Evolutionary conservation across 2,329 filamentous ascomycete species (phyloP).

Genomic region (Exophiala oligosperma): DNA sequence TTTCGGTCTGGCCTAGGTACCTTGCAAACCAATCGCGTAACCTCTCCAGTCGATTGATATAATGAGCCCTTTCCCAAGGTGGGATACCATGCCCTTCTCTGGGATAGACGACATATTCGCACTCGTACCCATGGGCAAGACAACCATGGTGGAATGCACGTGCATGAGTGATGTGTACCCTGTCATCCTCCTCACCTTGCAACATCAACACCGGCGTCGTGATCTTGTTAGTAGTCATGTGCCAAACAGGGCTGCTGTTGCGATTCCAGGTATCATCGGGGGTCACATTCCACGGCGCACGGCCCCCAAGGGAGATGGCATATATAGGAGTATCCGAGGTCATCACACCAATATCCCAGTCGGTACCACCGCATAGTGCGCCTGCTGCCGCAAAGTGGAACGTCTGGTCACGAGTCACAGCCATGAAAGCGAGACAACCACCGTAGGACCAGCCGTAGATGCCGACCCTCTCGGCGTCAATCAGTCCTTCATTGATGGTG

Average conservation of each 20-base stretch:
- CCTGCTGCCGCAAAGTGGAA: slow-evolving; percentile 23
- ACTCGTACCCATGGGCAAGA: neutral
- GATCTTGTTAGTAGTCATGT: slow-evolving; percentile 12
- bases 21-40: neutral
- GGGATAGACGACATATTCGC: slow-evolving; percentile 7
- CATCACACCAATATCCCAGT: slow-evolving; percentile 21
- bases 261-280: slow-evolving; percentile 4
- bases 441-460: slow-evolving; percentile 23
- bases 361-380: slow-evolving; percentile 16
- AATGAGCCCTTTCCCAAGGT: slow-evolving; percentile 1
- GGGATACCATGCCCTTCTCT: slow-evolving; percentile 2
- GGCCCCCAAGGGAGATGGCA: slow-evolving; percentile 18
- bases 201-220: slow-evolving; percentile 24
- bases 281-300: slow-evolving; percentile 19
- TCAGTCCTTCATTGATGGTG: slow-evolving; percentile 18
- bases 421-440: slow-evolving; percentile 18
- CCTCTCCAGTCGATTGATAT: neutral
- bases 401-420: slow-evolving; percentile 8
- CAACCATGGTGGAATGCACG: slow-evolving; percentile 9
- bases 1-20: neutral
- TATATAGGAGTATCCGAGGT: slow-evolving; percentile 15
- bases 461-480: slow-evolving; percentile 15
- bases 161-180: slow-evolving; percentile 20
- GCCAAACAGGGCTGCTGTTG: slow-evolving; percentile 19
- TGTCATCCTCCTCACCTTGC: slow-evolving; percentile 21